Base-by-base conservation (phyloP, 2,329 filamentous ascomycete species). In the Alternaria sp. region DNA sequence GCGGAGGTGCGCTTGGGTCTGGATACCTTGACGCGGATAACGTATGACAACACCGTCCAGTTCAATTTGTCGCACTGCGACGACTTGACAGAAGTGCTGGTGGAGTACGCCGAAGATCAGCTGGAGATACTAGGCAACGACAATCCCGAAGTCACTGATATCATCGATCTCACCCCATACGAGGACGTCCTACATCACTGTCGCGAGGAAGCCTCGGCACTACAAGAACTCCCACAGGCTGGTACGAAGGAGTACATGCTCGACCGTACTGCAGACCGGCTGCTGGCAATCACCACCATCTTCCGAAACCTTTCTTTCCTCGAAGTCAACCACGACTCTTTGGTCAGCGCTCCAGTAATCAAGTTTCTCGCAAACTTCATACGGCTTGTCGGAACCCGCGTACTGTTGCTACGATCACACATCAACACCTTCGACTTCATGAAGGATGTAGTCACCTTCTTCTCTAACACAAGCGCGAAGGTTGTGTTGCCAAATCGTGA, bases 351-450 rank as follows among this genome's bases (percentile, higher is more conserved):
- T 56, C 82, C 87, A 6, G 90, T 97, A 18, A 86, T 97, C 74
- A 93, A 92, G 71, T 93, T 97, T 73, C 83, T 97, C 9, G 93
- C 93, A 61, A 90, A 90, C 49, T 88, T 94, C 5, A 94, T 98
- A 66, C 87, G 94, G 63, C 92, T 96, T 69, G 85, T 98, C 14
- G 96, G 95, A 28, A 97, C 94, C 5, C 90, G 94, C 14, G 93
- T 93, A 71, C 92, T 95, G 86, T 86, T 98, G 28, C 83, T 98
- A 45, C 89, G 93, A 43, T 93, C 90, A 4, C 87, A 96, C 69
- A 85, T 87, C 74, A 97, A 97, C 80, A 96, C 92, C 0, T 84
- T 97, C 69, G 96, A 99, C 79, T 95, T 98, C 73, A 97, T 97
- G 92, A 99, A 99, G 81, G 96, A 99, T 78, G 85, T 94, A 28